Evolutionary conservation across 2,329 filamentous ascomycete genomes (phyloP).

Genomic region (Botryotinia convoluta): DNA sequence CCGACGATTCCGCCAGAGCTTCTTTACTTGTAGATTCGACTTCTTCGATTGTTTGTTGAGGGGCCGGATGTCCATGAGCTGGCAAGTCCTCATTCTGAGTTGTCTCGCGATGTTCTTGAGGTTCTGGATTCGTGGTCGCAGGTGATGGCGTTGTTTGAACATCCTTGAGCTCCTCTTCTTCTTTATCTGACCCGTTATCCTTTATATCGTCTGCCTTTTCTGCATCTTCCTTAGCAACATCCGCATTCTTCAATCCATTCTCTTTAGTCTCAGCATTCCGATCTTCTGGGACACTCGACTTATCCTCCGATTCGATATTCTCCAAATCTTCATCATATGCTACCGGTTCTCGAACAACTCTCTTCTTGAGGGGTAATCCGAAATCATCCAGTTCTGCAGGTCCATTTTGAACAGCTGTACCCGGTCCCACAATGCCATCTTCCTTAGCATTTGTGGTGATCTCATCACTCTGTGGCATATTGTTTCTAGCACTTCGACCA

Average conservation of each 20-base stretch:
- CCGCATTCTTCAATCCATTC: conserved; percentile 16
- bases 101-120: conserved; percentile 21
- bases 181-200: conserved; percentile 39
- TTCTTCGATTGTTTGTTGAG: conserved; percentile 19
- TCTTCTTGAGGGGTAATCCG: conserved; percentile 62
- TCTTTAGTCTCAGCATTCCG: not conserved
- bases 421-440: conserved; percentile 26
- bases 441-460: conserved; percentile 27
- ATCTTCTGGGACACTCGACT: not conserved
- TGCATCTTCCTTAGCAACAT: not conserved
- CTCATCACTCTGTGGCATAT: conserved; percentile 36
- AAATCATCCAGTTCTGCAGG: conserved; percentile 63
- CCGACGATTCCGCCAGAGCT: conserved; percentile 11
- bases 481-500: conserved; percentile 26
- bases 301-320: not conserved
- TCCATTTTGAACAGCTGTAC: conserved; percentile 19
- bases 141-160: conserved; percentile 38
- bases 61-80: conserved; percentile 4
- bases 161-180: conserved; percentile 44
- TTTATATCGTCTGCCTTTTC: conserved; percentile 23
- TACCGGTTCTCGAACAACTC: conserved; percentile 38
- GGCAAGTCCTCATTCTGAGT: conserved; percentile 1
- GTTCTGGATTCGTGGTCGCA: conserved; percentile 26
- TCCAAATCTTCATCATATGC: conserved; percentile 24
- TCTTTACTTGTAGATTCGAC: conserved; percentile 19